A percentile compares a stretch with the other conserved stretches of the same genome.
phyloP scores from a whole-genome alignment of 805 yeast species.

The Ogataea nitratoaversa region DNA sequence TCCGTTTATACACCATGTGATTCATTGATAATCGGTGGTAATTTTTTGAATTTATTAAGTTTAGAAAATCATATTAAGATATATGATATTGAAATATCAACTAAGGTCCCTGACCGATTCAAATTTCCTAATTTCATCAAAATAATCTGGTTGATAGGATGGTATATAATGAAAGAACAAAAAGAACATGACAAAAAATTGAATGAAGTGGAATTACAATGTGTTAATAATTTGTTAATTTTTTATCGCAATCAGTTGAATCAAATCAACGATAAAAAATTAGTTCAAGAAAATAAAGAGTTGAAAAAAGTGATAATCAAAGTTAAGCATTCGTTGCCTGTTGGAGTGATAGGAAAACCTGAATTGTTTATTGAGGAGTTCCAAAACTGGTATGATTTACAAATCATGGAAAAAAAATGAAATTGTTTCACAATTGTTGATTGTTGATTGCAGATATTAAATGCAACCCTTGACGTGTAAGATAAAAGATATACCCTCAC shows the following conservation, averaged over 20 bases:
- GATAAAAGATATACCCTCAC: too few relatives aligned
- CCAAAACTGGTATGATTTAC: slow-evolving; percentile 17
- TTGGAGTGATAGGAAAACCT: slow-evolving; percentile 22
- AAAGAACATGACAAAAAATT: background rate
- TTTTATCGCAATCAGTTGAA: slow-evolving; percentile 23
- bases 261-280: slow-evolving; percentile 10
- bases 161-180: slow-evolving; percentile 28
- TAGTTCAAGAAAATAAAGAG: slow-evolving; percentile 10
- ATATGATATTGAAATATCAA: slow-evolving; percentile 55
- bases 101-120: slow-evolving; percentile 72
- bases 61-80: slow-evolving; percentile 60
- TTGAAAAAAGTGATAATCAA: slow-evolving; percentile 12
- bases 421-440: too few relatives aligned
- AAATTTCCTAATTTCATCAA: slow-evolving; percentile 73
- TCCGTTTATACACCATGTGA: slow-evolving; percentile 82
- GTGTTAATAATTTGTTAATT: slow-evolving; percentile 15
- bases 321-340: slow-evolving; percentile 19
- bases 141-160: slow-evolving; percentile 65
- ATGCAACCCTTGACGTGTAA: too few relatives aligned
- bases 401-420: background rate
- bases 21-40: slow-evolving; percentile 83
- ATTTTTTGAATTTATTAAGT: slow-evolving; percentile 65
- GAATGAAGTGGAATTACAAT: slow-evolving; percentile 15
- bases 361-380: slow-evolving; percentile 20
- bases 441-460: too few relatives aligned